phyloP scores from a whole-genome alignment of 164 flowering plant genomes.

The Cinnamomum chago region DNA sequence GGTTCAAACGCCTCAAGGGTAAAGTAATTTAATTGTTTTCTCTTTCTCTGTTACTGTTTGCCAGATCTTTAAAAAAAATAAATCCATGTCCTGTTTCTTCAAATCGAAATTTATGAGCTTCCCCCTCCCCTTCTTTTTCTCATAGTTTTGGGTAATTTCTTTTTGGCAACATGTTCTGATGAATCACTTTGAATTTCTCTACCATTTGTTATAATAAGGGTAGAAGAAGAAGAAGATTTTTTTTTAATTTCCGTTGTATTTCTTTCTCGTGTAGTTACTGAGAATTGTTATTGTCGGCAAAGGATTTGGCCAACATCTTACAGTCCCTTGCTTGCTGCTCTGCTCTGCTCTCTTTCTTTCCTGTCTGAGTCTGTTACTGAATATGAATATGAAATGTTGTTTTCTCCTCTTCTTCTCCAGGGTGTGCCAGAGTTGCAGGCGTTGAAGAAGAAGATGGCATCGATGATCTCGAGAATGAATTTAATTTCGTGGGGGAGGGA shows the following conservation, averaged over 20 bases:
- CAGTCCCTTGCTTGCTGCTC: neutral
- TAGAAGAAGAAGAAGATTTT: too few relatives aligned
- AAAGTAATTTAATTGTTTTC: neutral
- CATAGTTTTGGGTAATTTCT: neutral
- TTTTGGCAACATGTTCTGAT: neutral
- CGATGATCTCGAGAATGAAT: constrained; percentile 60
- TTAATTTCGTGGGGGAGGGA: constrained; percentile 32
- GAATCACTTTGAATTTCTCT: neutral
- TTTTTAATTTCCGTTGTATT: too few relatives aligned
- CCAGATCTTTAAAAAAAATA: neutral
- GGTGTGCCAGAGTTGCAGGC: constrained; percentile 59
- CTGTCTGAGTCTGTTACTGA: neutral
- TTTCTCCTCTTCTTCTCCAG: constrained; percentile 21
- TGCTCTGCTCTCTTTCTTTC: neutral
- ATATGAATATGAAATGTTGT: neutral
- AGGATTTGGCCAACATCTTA: neutral
- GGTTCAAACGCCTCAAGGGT: constrained; percentile 54
- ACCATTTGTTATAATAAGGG: neutral
- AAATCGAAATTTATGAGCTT: neutral
- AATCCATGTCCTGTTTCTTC: too few relatives aligned
- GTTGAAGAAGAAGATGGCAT: constrained; percentile 61
- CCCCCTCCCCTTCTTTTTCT: neutral
- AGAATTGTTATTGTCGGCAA: too few relatives aligned
- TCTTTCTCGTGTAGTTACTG: neutral
- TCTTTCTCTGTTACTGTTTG: neutral